phyloP scores from a whole-genome alignment of 108 stramenopile genomes.

The Fragilaria crotonensis region DNA sequence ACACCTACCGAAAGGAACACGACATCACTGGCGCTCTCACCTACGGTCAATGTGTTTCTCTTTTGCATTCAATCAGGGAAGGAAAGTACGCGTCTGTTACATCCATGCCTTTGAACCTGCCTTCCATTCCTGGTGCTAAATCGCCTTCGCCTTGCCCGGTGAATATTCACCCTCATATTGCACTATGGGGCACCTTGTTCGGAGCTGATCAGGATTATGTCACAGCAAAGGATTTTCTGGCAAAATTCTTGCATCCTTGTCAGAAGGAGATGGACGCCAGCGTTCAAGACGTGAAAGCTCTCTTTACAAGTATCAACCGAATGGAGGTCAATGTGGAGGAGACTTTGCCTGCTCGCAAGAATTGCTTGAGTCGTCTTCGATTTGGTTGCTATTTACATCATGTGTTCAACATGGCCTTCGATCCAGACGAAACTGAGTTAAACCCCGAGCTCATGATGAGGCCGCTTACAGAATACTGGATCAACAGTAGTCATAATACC shows the following conservation, averaged over 20 bases:
- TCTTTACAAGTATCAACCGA: slow-evolving; percentile 31
- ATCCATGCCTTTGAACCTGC: slow-evolving; percentile 11
- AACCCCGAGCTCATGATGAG: slow-evolving; percentile 33
- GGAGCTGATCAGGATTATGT: slow-evolving; percentile 29
- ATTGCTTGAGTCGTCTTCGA: slow-evolving; percentile 26
- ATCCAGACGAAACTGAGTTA: slow-evolving; percentile 35
- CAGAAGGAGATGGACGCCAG: slow-evolving; percentile 50
- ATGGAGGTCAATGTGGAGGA: slow-evolving; percentile 30
- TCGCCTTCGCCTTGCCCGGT: too few relatives aligned
- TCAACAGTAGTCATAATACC: slow-evolving; percentile 94
- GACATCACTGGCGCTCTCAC: slow-evolving; percentile 17
- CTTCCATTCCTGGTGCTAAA: slow-evolving; percentile 5
- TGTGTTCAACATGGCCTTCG: slow-evolving; percentile 47
- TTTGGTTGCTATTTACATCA: slow-evolving; percentile 53
- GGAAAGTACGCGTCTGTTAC: slow-evolving; percentile 9
- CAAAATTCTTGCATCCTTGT: slow-evolving; percentile 32
- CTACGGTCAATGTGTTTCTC: slow-evolving; percentile 37
- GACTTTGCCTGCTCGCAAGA: slow-evolving; percentile 16
- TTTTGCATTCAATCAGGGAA: slow-evolving; percentile 32
- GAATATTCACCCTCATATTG: background rate
- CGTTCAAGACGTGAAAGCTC: slow-evolving; percentile 31
- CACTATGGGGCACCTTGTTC: slow-evolving; percentile 39
- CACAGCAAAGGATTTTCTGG: slow-evolving; percentile 36
- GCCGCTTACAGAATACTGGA: slow-evolving; percentile 87
- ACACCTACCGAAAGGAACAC: slow-evolving; percentile 8